Base-by-base conservation (phyloP, 345 rosid genomes). In the Brassica cretica region DNA sequence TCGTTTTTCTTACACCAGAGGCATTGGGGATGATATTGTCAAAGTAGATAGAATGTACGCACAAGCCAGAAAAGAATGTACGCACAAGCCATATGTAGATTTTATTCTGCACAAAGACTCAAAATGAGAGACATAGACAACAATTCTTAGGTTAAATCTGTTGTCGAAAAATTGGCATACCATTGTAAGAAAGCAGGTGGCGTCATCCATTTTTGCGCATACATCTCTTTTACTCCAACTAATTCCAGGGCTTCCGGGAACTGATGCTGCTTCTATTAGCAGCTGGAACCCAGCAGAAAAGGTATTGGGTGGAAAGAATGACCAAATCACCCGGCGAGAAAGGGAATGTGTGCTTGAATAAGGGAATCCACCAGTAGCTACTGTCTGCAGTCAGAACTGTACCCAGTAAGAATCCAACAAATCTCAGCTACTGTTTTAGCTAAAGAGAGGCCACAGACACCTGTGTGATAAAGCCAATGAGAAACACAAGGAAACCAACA, bases 11-110 rank as follows among this genome's bases (percentile, higher is more conserved):
- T 70, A 89, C 88, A 71, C 96, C 94, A 32, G 89, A 88, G 55
- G 89, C 90, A 79, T 92, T 95, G 68, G 96, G 96, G 70, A 91
- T 69, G 71, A 92, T 88, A 76, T 95, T 91, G 77, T 92, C 98
- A 0, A 95, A 85, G 88, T 95, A 93, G 76, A 92, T 79, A 18
- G 98, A 21, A 21, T 21, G 24, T 21, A 21, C 24, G 24, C 24
- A 82, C 72, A 73, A 91, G 68, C 97, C 99, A 91, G 66, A 85
- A 55, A 32, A 87, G 80, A 87, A 90, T 15, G 92, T 89, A 5
- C 80, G 82, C 24, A 75, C 49, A 55, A 95, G 88, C 96, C 98
- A 91, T 67, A 76, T 64, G 87, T 83, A 90, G 80, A 89, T 82
- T 70, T 84, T 82, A 73, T 88, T 90, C 99, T 95, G 94, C 75